Base-by-base conservation (phyloP, 768 basidiomycete species). In the Agaricus bisporus region DNA sequence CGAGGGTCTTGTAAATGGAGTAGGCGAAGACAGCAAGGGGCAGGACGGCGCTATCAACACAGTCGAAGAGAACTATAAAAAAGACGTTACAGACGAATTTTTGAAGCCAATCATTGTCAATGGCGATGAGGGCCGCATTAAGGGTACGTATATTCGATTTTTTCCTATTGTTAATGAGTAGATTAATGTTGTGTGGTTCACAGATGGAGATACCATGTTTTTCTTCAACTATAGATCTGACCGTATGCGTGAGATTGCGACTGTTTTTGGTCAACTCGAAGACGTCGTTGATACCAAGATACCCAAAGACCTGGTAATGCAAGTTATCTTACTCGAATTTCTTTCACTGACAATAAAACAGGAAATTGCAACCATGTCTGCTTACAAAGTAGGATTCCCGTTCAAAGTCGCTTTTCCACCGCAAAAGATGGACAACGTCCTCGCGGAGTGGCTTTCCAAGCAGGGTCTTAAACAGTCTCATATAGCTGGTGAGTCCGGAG, bases 221-320 rank as follows among this genome's bases (percentile, higher is more conserved):
- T 84, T 90, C 73, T 98, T 95, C 84, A 98, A 98, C 75, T 97
- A 98, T 70, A 86, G 95, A 56, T 95, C 94, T 0, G 94, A 98
- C 68, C 86, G 95, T 49, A 91, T 98, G 88, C 83, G 94, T 44
- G 94, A 98, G 70, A 86, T 97, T 56, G 78, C 73, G n/a, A 72
- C 79, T 26, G 82, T 98, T 7, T 79, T 97, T 49, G 94, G 93
- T 17, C 68, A 85, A 4, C 82, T 83, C 3, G 85, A 91, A 59
- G 91, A 89, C 68, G 91, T 91, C 1, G 80, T 93, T 68, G 91
- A 95, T 46, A 80, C 91, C 36, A 76, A 80, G 22, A 70, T 95
- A 15, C 94, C 94, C 3, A 83, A 85, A 60, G 77, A 89, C 61
- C 77, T 98, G 12, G 91, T 91, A 63, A 46, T 86, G 69, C 1